A percentile compares a stretch with the other conserved stretches of the same genome.
Evolutionary conservation across 805 yeast genomes (phyloP).

Genomic region (Torulaspora gathmanii): DNA sequence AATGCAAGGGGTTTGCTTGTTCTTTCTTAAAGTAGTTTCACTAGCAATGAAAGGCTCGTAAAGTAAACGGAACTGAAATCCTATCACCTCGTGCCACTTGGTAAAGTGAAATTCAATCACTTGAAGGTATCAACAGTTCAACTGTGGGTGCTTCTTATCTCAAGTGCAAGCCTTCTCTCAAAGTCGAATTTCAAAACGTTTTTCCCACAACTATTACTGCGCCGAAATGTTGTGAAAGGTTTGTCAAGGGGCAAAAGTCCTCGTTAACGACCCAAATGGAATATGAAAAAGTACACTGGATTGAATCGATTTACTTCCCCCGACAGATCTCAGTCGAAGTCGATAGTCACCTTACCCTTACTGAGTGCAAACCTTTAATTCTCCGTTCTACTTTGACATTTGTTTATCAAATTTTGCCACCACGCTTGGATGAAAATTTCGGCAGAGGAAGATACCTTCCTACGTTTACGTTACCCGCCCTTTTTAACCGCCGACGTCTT

Average conservation of each 20-base stretch:
- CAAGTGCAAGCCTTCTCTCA: not conserved
- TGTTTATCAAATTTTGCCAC: slow-evolving; percentile 15
- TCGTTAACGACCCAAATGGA: slow-evolving; percentile 2
- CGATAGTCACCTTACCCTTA: slow-evolving; percentile 10
- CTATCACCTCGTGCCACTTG: not conserved
- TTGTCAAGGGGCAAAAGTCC: not conserved
- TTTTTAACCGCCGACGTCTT: not conserved
- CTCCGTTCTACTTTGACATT: slow-evolving; percentile 1
- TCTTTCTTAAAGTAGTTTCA: not conserved
- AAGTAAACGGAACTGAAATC: not conserved
- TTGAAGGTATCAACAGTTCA: slow-evolving; percentile 1
- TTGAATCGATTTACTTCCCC: slow-evolving; percentile 11
- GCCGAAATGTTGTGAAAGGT: not conserved
- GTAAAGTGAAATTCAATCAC: not conserved
- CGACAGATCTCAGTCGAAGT: slow-evolving; percentile 15
- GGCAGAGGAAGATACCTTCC: too few species aligned
- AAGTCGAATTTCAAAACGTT: not conserved
- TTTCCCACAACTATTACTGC: not conserved
- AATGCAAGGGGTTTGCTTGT: too few species aligned
- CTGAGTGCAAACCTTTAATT: not conserved
- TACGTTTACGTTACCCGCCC: not conserved
- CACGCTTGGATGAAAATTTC: not conserved
- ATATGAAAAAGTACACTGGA: slow-evolving; percentile 9
- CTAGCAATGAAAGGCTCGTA: not conserved
- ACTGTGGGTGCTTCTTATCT: not conserved